Evolutionary conservation across 192 early-diverging fungal genomes (phyloP).

Genomic region (Coemansia sp.): DNA sequence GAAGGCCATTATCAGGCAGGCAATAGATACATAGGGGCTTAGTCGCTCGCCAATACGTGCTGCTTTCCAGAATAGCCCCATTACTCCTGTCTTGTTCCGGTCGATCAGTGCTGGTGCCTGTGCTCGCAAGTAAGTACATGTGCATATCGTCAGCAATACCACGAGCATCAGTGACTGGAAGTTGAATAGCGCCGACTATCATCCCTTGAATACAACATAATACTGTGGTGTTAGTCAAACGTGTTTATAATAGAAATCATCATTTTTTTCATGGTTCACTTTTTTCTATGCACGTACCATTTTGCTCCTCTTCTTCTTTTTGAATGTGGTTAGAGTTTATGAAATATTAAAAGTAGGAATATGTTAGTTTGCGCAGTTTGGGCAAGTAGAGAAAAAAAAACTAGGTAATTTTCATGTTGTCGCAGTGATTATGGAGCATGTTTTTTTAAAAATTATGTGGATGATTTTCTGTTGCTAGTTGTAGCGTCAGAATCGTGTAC

Average conservation of each 20-base stretch:
- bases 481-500: background rate
- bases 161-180: slow-evolving; percentile 91
- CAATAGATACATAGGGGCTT: slow-evolving; percentile 92
- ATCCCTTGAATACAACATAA: background rate
- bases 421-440: background rate
- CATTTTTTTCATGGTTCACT: no score
- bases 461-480: background rate
- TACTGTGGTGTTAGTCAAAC: background rate
- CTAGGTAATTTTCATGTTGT: background rate
- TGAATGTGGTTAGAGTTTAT: no score
- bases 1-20: slow-evolving; percentile 86
- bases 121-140: slow-evolving; percentile 91
- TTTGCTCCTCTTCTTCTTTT: background rate
- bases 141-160: slow-evolving; percentile 92
- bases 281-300: no score
- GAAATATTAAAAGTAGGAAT: no score
- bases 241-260: no score
- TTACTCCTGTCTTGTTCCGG: slow-evolving; percentile 84
- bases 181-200: slow-evolving; percentile 97
- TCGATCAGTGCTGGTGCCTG: slow-evolving; percentile 87
- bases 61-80: slow-evolving; percentile 94
- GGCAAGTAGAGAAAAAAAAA: background rate
- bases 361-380: no score
- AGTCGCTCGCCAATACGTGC: slow-evolving; percentile 94
- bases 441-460: background rate